phyloP scores from a whole-genome alignment of 345 rosid species.

The Raphanus raphanistrum region DNA sequence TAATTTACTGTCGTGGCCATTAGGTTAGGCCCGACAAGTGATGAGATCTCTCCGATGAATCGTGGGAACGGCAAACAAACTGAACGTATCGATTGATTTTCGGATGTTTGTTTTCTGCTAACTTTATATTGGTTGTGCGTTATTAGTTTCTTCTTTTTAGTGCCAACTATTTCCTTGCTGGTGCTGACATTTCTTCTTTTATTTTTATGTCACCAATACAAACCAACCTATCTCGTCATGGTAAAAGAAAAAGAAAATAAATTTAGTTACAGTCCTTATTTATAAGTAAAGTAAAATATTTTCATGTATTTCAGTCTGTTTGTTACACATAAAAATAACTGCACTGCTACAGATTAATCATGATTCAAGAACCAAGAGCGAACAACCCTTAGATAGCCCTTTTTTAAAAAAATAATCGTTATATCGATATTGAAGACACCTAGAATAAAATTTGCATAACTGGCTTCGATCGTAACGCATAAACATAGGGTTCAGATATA shows the following conservation, averaged over 20 bases:
- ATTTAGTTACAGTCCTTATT: conserved; percentile 5
- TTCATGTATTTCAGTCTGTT: conserved; percentile 1
- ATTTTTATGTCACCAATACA: neutral
- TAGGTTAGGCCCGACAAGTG: conserved; percentile 1
- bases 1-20: neutral
- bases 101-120: conserved; percentile 27
- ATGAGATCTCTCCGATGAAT: conserved; percentile 10
- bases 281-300: conserved; percentile 1
- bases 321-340: conserved; percentile 4
- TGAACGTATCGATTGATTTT: conserved; percentile 34
- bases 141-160: neutral
- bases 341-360: conserved; percentile 23
- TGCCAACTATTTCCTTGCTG: no score
- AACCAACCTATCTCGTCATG: conserved; percentile 23
- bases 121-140: conserved; percentile 17
- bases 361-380: conserved; percentile 15
- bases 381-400: neutral
- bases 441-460: no score
- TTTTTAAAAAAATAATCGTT: no score
- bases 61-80: conserved; percentile 37
- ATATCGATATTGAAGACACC: no score
- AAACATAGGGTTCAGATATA: no score
- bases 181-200: no score
- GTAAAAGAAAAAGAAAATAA: neutral
- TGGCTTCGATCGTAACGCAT: no score